phyloP scores from a whole-genome alignment of 2,329 filamentous ascomycete species.

The Fusarium abutilonis region DNA sequence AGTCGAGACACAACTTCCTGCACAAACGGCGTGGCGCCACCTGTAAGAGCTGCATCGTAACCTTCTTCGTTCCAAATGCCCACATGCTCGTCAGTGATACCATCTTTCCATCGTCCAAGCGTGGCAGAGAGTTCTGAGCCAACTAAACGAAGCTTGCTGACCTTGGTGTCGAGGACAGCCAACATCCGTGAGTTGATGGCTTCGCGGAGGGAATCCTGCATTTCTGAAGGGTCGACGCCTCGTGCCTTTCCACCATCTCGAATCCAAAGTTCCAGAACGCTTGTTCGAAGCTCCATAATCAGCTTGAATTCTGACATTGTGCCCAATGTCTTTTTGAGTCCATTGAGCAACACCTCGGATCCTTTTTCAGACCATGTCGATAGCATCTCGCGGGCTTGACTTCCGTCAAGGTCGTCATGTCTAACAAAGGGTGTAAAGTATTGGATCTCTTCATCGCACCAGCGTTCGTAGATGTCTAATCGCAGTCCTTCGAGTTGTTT shows the following conservation, averaged over 20 bases:
- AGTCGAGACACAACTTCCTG: conserved; percentile 73
- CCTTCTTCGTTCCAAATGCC: conserved; percentile 75
- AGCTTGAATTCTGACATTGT: conserved; percentile 72
- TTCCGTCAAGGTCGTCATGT: conserved; percentile 76
- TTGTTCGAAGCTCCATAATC: conserved; percentile 75
- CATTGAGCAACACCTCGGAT: conserved; percentile 67
- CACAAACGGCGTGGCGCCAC: conserved; percentile 75
- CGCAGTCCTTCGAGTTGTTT: conserved; percentile 74
- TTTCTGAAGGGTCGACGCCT: conserved; percentile 72
- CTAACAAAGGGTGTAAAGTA: conserved; percentile 89
- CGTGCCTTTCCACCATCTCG: conserved; percentile 70
- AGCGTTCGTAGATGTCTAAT: conserved; percentile 79
- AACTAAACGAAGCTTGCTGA: conserved; percentile 71
- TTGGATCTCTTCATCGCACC: conserved; percentile 84
- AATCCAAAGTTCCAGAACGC: conserved; percentile 79
- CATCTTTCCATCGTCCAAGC: conserved; percentile 68
- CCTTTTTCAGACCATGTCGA: conserved; percentile 71
- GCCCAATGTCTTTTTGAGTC: conserved; percentile 68
- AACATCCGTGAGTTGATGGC: conserved; percentile 75
- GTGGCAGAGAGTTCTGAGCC: conserved; percentile 70
- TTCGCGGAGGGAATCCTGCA: conserved; percentile 74
- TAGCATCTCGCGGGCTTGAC: conserved; percentile 68
- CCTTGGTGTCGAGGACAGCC: conserved; percentile 69
- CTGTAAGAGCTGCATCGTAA: conserved; percentile 71
- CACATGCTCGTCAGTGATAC: conserved; percentile 59